Evolutionary conservation across 768 basidiomycete genomes (phyloP), one percentile per base, ranked within the genome.

Genomic region (Epithele typhae): DNA sequence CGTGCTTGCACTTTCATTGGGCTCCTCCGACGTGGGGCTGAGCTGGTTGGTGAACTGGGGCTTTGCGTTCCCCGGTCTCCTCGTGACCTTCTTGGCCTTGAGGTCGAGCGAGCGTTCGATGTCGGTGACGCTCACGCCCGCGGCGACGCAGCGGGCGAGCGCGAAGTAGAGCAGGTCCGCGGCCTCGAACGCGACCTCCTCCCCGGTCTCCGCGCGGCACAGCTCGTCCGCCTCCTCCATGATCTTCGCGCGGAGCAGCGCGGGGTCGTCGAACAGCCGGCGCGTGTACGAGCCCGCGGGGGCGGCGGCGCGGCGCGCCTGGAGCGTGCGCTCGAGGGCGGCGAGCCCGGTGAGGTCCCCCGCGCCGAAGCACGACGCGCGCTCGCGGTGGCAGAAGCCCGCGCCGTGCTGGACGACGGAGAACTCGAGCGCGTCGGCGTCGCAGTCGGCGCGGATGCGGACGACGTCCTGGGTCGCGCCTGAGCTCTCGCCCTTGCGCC

Each of bases 141-240:
- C 75, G 37, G 85, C 78, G 18, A 90, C 73, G 60, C 95, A 97
- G 54, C 85, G 83, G 18, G 88, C 80, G 56, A 99, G 67, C 1
- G 87, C 80, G 61, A 99, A 99, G 70, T 98, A 99, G 34, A 95
- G 59, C 19, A 99, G 72, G 68, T 99, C 96, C 1, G 94, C 95
- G 6, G 93, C 90, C 66, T 99, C 96, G 51, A 94, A 95, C 1
- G 93, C 88, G 14, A 96, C 71, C 24, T 97, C 90, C 39, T 87
- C 82, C 59, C 78, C 79, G 1, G 80, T 79, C 55, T 80, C 71
- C 19, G 91, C 91, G 15, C 75, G 74, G 62, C 92, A 95, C n/a
- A 99, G 77, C 65, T 99, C 96, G 57, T 95, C 90, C 0, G 96
- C 96, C 64, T 99, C 96, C 66, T 99, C 96, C 83, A 88, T 91